A percentile compares a stretch with the other conserved stretches of the same genome.
Conservation (phyloP, 164 flowering plant genomes). For the Berberis vulgaris region DNA sequence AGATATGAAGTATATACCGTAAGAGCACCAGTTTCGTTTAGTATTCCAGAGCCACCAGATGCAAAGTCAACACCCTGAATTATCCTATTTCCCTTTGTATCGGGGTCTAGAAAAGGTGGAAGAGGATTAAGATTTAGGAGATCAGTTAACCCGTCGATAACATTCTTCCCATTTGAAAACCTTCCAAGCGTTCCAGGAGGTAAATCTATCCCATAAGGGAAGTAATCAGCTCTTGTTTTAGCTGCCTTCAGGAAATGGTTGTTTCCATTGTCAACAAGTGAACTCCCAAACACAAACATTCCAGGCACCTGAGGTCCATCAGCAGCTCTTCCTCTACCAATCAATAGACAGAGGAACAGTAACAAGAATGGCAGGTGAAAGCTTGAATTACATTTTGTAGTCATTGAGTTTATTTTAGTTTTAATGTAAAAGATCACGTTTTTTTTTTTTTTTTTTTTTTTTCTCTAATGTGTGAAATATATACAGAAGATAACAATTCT, state of each 20-base stretch:
- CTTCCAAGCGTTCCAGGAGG: slow-evolving; percentile 53
- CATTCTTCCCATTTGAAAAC: slow-evolving; percentile 54
- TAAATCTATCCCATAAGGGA: slow-evolving; percentile 64
- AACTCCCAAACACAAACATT: slow-evolving; percentile 73
- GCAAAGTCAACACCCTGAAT: slow-evolving; percentile 55
- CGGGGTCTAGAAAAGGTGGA: slow-evolving; percentile 39
- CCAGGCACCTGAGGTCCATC: slow-evolving; percentile 17
- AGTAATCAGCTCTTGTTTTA: slow-evolving; percentile 35
- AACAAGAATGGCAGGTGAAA: too few relatives aligned
- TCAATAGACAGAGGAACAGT: too few relatives aligned
- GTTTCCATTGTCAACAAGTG: slow-evolving; percentile 74
- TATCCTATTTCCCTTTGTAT: slow-evolving; percentile 32
- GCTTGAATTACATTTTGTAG: too few relatives aligned
- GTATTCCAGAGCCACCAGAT: slow-evolving; percentile 62
- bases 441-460: too few relatives aligned
- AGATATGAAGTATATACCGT: slow-evolving; percentile 18
- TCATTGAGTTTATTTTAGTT: too few relatives aligned
- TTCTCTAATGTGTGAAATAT: too few relatives aligned
- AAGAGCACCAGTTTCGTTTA: slow-evolving; percentile 40
- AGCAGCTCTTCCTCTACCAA: too few relatives aligned
- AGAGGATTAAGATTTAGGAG: slow-evolving; percentile 33
- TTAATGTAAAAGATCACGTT: too few relatives aligned
- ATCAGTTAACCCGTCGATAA: slow-evolving; percentile 39
- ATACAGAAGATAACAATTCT: too few relatives aligned
- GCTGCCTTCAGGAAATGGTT: slow-evolving; percentile 39